These are phyloP conservation scores for Penicillium psychrofluorescens DNA, from an alignment of 495 filamentous ascomycete genomes.

Conservation along the genomic window DNA sequence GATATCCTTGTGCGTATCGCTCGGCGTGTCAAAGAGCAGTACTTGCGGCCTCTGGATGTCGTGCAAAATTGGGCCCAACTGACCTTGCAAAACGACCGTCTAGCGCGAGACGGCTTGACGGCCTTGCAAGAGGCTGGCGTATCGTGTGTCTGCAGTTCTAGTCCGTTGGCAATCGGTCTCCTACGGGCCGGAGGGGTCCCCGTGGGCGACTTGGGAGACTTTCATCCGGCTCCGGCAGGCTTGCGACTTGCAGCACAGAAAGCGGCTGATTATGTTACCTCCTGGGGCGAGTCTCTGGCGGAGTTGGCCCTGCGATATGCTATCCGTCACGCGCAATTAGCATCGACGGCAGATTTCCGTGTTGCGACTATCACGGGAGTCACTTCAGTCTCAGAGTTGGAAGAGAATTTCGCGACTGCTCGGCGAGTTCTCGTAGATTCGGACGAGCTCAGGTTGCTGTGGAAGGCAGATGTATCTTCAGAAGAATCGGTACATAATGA, in stretches of 20 bases:
- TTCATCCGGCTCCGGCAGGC: slow-evolving; percentile 65
- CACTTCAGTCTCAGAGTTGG: slow-evolving; percentile 9
- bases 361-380: slow-evolving; percentile 15
- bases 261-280: slow-evolving; percentile 46
- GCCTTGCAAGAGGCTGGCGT: slow-evolving; percentile 60
- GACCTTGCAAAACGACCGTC: slow-evolving; percentile 68
- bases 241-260: slow-evolving; percentile 47
- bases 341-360: slow-evolving; percentile 6
- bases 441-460: slow-evolving; percentile 2
- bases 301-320: slow-evolving; percentile 9
- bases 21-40: slow-evolving; percentile 53
- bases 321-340: slow-evolving; percentile 7
- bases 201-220: slow-evolving; percentile 61
- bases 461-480: not conserved
- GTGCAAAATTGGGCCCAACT: slow-evolving; percentile 80
- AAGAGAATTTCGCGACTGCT: slow-evolving; percentile 10
- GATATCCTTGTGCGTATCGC: slow-evolving; percentile 56
- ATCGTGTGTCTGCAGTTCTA: slow-evolving; percentile 71
- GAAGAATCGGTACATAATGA: not conserved
- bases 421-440: slow-evolving; percentile 5
- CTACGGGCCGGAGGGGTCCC: slow-evolving; percentile 64
- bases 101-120: slow-evolving; percentile 43
- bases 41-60: slow-evolving; percentile 71
- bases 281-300: slow-evolving; percentile 58
- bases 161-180: slow-evolving; percentile 72